A percentile compares a stretch with the other conserved stretches of the same genome.
Conservation (phyloP, 2,329 filamentous ascomycete genomes). For the Apiospora sp. region DNA sequence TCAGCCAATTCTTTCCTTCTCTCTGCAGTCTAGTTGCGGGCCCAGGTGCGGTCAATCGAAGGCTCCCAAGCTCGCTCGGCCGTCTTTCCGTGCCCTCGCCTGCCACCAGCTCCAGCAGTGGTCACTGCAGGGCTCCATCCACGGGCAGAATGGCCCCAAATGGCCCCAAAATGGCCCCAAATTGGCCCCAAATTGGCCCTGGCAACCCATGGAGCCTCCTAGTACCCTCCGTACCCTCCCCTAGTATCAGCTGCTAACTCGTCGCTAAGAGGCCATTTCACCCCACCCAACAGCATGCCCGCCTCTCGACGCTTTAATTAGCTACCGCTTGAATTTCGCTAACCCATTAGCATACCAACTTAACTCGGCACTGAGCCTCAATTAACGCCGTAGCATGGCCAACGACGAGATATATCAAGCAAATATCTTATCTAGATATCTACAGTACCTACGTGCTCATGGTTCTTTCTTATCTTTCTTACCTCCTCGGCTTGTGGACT, state of each 20-base stretch:
- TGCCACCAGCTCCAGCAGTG: background rate
- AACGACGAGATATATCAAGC: background rate
- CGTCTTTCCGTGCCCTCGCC: slow-evolving; percentile 6
- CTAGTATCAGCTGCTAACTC: background rate
- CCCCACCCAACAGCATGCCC: background rate
- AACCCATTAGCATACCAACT: background rate
- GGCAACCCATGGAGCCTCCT: background rate
- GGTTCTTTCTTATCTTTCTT: background rate
- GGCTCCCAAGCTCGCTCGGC: background rate
- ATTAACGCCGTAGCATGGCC: background rate
- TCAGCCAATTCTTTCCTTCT: background rate
- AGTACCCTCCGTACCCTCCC: background rate
- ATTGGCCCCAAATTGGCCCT: background rate
- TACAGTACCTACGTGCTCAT: background rate
- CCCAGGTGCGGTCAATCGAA: slow-evolving; percentile 8
- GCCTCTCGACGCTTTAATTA: background rate
- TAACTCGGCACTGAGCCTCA: background rate
- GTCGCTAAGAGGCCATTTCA: background rate
- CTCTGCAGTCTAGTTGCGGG: background rate
- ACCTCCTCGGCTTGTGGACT: background rate
- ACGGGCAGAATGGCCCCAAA: background rate
- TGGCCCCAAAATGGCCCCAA: background rate
- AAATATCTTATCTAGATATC: background rate
- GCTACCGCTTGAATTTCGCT: background rate
- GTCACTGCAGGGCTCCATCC: background rate